Evolutionary conservation across 495 filamentous ascomycete genomes (phyloP).

Genomic region (Stereocaulon alpinum): DNA sequence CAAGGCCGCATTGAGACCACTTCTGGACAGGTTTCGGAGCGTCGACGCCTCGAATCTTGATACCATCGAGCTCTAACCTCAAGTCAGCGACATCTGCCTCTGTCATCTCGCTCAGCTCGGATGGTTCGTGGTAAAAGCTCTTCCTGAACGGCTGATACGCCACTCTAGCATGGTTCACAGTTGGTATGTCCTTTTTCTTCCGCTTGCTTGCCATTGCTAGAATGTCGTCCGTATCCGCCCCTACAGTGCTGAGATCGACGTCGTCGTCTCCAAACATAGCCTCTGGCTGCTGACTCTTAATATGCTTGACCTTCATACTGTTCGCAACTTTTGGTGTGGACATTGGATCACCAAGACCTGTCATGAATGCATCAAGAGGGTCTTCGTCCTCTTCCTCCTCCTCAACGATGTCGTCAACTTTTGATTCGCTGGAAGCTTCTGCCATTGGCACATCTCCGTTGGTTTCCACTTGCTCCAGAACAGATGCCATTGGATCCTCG

Average conservation of each 20-base stretch:
- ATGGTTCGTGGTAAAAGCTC: conserved; percentile 86
- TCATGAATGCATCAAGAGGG: conserved; percentile 95
- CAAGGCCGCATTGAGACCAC: conserved; percentile 91
- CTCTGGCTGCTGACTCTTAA: conserved; percentile 54
- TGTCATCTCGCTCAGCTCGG: conserved; percentile 73
- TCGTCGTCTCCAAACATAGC: conserved; percentile 82
- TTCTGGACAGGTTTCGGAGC: conserved; percentile 89
- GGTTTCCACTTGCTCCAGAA: conserved; percentile 28
- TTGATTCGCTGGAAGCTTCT: conserved; percentile 25
- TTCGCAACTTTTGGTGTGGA: conserved; percentile 31
- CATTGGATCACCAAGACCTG: conserved; percentile 51
- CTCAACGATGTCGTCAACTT: conserved; percentile 29
- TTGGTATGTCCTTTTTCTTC: conserved; percentile 94
- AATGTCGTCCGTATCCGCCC: conserved; percentile 67
- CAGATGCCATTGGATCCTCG: conserved; percentile 18
- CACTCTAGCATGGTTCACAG: conserved; percentile 72
- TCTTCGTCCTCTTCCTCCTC: conserved; percentile 67
- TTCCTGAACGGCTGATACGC: conserved; percentile 81
- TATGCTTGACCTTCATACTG: conserved; percentile 36
- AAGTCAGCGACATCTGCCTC: conserved; percentile 75
- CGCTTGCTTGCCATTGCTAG: conserved; percentile 80
- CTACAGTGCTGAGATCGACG: conserved; percentile 59
- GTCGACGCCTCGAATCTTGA: conserved; percentile 79
- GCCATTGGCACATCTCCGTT: conserved; percentile 40
- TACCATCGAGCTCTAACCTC: conserved; percentile 81